These are phyloP conservation scores for Mortierella polycephala DNA, from an alignment of 371 early-diverging fungal species.

Conservation along the genomic window DNA sequence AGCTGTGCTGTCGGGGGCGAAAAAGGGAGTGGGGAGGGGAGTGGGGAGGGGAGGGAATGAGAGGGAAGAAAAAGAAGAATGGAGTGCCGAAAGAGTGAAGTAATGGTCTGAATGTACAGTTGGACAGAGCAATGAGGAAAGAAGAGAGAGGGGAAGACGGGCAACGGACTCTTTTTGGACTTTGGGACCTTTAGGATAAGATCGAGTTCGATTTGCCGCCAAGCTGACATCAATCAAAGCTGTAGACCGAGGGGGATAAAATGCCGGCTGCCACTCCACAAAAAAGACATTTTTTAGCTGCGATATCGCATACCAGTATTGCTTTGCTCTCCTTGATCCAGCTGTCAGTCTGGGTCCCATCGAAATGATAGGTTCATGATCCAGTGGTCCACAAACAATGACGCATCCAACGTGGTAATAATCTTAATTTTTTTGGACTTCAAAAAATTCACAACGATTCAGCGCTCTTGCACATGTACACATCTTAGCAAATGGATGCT, in stretches of 20 bases:
- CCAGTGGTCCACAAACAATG: too few species aligned
- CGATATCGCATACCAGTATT: too few species aligned
- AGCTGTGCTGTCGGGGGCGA: background rate
- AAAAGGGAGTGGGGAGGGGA: background rate
- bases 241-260: too few species aligned
- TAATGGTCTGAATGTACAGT: background rate
- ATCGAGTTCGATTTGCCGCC: too few species aligned
- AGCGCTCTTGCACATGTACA: background rate
- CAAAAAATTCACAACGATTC: background rate
- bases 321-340: too few species aligned
- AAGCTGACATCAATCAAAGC: too few species aligned
- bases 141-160: background rate
- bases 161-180: background rate
- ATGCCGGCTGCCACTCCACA: too few species aligned
- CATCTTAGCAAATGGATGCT: conserved; percentile 20
- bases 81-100: background rate
- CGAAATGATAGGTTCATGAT: too few species aligned
- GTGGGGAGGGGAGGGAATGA: background rate
- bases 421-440: background rate
- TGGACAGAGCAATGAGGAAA: background rate
- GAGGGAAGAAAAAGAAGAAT: background rate
- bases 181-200: too few species aligned
- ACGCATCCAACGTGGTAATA: too few species aligned
- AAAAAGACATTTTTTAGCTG: too few species aligned
- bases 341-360: too few species aligned